These are phyloP conservation scores for Fusarium anguioides DNA, from an alignment of 2,329 filamentous ascomycete species.

Conservation along the genomic window DNA sequence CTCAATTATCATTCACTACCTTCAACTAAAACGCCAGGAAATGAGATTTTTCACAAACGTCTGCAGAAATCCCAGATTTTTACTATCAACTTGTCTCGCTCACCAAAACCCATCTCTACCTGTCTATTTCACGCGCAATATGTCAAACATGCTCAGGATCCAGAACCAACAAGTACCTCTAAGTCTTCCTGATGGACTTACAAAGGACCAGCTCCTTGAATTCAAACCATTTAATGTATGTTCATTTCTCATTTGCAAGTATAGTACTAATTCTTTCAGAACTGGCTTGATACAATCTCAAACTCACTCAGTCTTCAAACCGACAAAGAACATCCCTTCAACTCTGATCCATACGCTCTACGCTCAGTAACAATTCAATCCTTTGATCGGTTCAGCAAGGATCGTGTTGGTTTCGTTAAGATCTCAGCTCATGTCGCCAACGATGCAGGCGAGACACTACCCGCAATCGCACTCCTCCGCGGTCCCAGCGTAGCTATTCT, in stretches of 20 bases:
- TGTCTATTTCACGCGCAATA: constrained; percentile 13
- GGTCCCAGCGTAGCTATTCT: constrained; percentile 72
- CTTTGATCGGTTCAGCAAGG: constrained; percentile 61
- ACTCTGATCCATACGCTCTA: constrained; percentile 64
- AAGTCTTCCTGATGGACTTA: constrained; percentile 57
- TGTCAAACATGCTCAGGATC: constrained; percentile 40
- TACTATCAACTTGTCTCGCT: constrained; percentile 2
- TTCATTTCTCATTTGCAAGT: neutral
- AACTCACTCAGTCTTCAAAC: constrained; percentile 60
- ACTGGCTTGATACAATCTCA: constrained; percentile 61
- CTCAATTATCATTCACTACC: neutral
- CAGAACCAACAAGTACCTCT: constrained; percentile 53
- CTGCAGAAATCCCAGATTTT: constrained; percentile 6
- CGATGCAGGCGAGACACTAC: constrained; percentile 59
- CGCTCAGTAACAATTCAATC: constrained; percentile 63
- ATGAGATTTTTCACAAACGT: constrained; percentile 23
- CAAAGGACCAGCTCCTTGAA: constrained; percentile 56
- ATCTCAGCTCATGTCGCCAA: constrained; percentile 62
- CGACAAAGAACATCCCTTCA: constrained; percentile 61
- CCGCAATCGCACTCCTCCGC: constrained; percentile 66
- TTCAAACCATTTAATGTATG: constrained; percentile 64
- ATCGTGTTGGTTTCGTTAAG: constrained; percentile 67
- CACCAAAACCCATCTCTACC: neutral
- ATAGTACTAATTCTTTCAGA: constrained; percentile 46
- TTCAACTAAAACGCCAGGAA: neutral